Conservation (phyloP, 148 eudicot genomes). For the Fagopyrum tataricum region DNA sequence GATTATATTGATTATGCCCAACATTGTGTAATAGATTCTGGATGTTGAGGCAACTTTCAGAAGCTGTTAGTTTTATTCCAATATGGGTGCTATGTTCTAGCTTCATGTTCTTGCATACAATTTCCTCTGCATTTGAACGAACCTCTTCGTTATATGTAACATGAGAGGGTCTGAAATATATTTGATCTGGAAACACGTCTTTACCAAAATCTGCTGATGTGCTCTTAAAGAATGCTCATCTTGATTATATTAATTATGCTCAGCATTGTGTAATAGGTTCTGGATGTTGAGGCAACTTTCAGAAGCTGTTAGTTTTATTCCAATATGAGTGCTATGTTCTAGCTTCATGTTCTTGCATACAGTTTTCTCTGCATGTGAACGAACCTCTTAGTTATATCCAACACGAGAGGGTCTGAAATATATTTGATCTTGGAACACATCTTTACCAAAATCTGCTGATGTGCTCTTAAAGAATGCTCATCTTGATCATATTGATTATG, state of each 20-base stretch:
- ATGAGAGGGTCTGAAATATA: neutral
- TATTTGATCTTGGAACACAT: neutral
- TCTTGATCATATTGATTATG: neutral
- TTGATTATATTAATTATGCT: neutral
- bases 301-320: neutral
- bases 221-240: neutral
- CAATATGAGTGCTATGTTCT: too few species aligned
- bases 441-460: neutral
- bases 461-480: neutral
- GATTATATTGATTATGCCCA: neutral
- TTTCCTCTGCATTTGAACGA: neutral
- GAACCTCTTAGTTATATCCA: neutral
- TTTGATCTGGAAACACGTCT: neutral
- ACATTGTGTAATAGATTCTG: neutral
- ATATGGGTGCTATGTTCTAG: too few species aligned
- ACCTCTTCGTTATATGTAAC: neutral
- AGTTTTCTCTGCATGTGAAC: neutral
- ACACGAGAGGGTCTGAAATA: neutral
- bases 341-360: neutral
- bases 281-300: neutral
- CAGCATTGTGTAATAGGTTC: neutral
- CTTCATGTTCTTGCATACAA: neutral
- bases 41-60: neutral
- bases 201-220: neutral
- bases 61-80: neutral